Conservation (phyloP, 179 eudicot genomes). For the Vitellaria paradoxa region DNA sequence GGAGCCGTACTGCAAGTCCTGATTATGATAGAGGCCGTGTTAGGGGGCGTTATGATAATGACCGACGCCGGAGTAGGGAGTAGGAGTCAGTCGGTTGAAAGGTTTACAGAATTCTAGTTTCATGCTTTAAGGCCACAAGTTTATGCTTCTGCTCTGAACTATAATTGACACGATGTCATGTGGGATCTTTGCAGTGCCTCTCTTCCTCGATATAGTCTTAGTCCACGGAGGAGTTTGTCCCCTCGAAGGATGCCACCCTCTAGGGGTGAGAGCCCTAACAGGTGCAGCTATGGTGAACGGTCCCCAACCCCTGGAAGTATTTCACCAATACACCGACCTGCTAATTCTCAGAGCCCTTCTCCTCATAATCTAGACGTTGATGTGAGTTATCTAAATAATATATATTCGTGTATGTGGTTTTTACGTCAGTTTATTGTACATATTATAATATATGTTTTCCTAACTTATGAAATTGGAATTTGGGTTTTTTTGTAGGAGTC, state of each 20-base stretch:
- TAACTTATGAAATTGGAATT: background rate
- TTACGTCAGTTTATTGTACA: background rate
- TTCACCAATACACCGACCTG: constrained; percentile 32
- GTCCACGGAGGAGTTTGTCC: constrained; percentile 52
- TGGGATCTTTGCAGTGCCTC: constrained; percentile 34
- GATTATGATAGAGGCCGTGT: constrained; percentile 42
- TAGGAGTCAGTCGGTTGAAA: constrained; percentile 58
- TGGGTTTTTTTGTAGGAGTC: constrained; percentile 22
- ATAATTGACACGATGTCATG: background rate
- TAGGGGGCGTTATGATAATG: constrained; percentile 49
- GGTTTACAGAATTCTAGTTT: constrained; percentile 34
- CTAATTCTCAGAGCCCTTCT: constrained; percentile 48
- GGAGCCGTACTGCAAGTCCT: constrained; percentile 67
- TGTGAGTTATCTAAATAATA: constrained; percentile 20
- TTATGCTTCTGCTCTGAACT: background rate
- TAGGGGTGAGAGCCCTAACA: constrained; percentile 42
- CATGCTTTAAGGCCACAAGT: background rate
- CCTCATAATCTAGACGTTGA: constrained; percentile 37
- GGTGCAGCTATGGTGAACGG: constrained; percentile 34
- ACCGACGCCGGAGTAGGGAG: constrained; percentile 23
- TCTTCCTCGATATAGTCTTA: constrained; percentile 42
- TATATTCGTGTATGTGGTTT: background rate
- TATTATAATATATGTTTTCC: background rate
- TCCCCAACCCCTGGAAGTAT: constrained; percentile 45
- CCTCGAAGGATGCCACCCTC: constrained; percentile 38